Base-by-base conservation (phyloP, 805 yeast species). In the Pichia eremophila region DNA sequence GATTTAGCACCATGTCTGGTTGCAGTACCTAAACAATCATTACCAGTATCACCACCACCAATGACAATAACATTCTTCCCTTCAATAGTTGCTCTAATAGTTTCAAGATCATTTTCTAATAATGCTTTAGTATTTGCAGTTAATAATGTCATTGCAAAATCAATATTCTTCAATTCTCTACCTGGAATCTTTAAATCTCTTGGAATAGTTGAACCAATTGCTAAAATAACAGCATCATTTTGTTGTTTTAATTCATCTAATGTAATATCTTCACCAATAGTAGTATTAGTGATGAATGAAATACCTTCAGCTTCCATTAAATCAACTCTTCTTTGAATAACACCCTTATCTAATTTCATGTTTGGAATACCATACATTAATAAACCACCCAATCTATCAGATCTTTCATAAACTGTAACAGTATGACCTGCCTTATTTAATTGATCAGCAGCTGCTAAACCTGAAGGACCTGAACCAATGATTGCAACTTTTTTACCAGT, bases 11-110 rank as follows among this genome's bases (percentile, higher is more conserved):
- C 97, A 65, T 93, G 98, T 72, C 98, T 84, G 37, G 93, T 90
- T 22, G 96, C 79, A 40, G 99, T 91, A 69, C 98, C 98, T 61
- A 91, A 77, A 78, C 98, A 91, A 75, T 91, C 99, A 65, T 91
- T 91, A 79, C 99, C 99, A 35, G 98, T 91, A 68, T 91, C 99
- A 79, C 99, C 99, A 73, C 99, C 99, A 61, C 99, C 99, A 73
- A 91, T 91, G 47, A 91, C 98, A 60, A 91, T 81, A 48, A 91
- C 98, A 54, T 85, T 74, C 75, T 91, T 93, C 57, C 93, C 98
- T 52, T 75, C 79, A 51, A 91, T 66, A 51, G 77, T 74, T 54
- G 75, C 71, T 55, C 84, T 78, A 50, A 91, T 83, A 48, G 81
- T 84, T 53, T 81, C 93, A 65, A 93, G 74, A 59, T 85, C 78